Percentiles rank a stretch among this genome's conserved stretches.
Conservation (phyloP, 495 filamentous ascomycete species). For the Hypoxylon intermedium region DNA sequence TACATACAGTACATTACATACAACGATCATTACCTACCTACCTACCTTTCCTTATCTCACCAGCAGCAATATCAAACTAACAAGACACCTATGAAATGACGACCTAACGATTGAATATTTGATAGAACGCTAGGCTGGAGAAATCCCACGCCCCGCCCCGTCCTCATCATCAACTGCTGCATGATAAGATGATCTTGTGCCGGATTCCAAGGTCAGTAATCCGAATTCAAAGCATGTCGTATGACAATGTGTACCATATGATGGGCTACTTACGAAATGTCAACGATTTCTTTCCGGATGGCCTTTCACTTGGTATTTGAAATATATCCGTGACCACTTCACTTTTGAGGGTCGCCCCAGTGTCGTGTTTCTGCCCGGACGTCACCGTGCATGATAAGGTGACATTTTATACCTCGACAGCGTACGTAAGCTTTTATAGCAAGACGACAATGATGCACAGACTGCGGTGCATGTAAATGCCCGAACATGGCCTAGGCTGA, state of each 20-base stretch:
- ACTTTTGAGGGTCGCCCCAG: not conserved
- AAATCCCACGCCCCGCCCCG: constrained; percentile 2
- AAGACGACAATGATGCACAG: not conserved
- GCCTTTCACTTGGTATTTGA: not conserved
- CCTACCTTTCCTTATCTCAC: constrained; percentile 21
- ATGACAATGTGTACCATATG: constrained; percentile 16
- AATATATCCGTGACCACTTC: constrained; percentile 10
- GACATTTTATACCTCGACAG: constrained; percentile 11
- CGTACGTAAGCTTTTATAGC: not conserved
- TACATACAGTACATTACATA: not conserved
- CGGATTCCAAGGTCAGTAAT: not conserved
- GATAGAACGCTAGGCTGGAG: constrained; percentile 4
- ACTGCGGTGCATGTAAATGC: not conserved
- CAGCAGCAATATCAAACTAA: constrained; percentile 3
- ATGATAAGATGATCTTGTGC: constrained; percentile 13
- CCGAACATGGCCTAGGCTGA: constrained; percentile 8
- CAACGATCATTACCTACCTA: not conserved
- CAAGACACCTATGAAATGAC: not conserved
- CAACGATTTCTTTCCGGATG: not conserved
- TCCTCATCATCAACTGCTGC: constrained; percentile 9
- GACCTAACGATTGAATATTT: constrained; percentile 20
- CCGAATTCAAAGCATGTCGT: not conserved
- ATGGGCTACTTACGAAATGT: constrained; percentile 11
- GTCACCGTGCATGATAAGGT: constrained; percentile 33
- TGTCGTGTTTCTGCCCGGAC: constrained; percentile 1